Conservation (phyloP, 441 rosid species). For the Pelargonium australe region DNA sequence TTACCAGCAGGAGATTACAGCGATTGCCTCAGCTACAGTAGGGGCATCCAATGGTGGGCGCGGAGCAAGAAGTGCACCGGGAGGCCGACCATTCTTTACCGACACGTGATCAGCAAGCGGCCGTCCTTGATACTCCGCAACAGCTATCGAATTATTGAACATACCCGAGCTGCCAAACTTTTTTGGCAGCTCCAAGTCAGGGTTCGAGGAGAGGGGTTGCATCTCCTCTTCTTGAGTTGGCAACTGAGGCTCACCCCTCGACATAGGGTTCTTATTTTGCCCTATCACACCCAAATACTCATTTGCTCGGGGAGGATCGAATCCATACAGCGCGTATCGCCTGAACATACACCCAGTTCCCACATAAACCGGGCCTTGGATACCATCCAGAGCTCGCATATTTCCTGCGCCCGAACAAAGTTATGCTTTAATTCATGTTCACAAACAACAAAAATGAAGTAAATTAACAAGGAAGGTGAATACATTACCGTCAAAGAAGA, state of each 20-base stretch:
- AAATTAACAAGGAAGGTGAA: too few species aligned
- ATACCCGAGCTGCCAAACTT: constrained; percentile 64
- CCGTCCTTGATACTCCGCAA: constrained; percentile 76
- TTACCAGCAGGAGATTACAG: constrained; percentile 77
- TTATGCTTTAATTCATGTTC: too few species aligned
- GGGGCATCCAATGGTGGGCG: constrained; percentile 72
- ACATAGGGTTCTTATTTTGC: constrained; percentile 47
- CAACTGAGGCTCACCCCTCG: constrained; percentile 37
- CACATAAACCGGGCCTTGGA: constrained; percentile 90
- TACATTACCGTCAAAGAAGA: constrained; percentile 64
- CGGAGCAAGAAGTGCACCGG: constrained; percentile 68
- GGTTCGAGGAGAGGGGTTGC: constrained; percentile 57
- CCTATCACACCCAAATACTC: constrained; percentile 72
- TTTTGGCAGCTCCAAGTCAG: constrained; percentile 38
- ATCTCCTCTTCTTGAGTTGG: constrained; percentile 29
- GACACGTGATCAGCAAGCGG: constrained; percentile 57
- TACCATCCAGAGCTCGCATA: constrained; percentile 85
- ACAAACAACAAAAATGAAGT: too few species aligned
- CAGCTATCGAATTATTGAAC: constrained; percentile 61
- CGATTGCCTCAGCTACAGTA: constrained; percentile 76
- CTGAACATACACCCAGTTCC: constrained; percentile 88
- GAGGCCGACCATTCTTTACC: constrained; percentile 61
- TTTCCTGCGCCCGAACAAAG: constrained; percentile 14
- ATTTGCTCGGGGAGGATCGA: constrained; percentile 68
- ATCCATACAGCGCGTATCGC: constrained; percentile 78